Conservation (phyloP, 2,329 filamentous ascomycete genomes). For the Aspergillus sp. region DNA sequence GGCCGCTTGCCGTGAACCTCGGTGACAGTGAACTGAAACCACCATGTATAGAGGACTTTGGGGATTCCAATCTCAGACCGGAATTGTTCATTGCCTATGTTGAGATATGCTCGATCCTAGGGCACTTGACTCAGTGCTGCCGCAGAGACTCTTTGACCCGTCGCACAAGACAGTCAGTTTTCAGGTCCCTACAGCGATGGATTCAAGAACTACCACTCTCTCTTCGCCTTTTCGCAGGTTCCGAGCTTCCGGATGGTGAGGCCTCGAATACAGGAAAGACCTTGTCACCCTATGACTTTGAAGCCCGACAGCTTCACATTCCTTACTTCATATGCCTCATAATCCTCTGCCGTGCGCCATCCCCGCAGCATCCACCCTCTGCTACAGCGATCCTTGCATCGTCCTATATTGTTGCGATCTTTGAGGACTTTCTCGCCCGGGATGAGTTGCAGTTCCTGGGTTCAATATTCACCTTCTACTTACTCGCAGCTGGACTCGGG, state of each 20-base stretch:
- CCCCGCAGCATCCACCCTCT: slow-evolving; percentile 35
- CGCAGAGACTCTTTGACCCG: slow-evolving; percentile 33
- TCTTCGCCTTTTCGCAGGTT: neutral
- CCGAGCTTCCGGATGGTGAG: neutral
- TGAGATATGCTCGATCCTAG: slow-evolving; percentile 45
- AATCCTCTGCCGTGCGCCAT: slow-evolving; percentile 41
- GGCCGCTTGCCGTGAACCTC: slow-evolving; percentile 45
- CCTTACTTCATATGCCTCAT: slow-evolving; percentile 47
- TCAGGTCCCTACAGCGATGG: slow-evolving; percentile 26
- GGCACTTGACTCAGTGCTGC: slow-evolving; percentile 32
- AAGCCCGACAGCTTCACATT: slow-evolving; percentile 45
- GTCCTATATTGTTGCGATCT: slow-evolving; percentile 49
- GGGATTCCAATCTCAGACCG: slow-evolving; percentile 31
- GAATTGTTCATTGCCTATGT: slow-evolving; percentile 47
- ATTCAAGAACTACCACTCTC: neutral
- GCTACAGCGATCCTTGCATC: slow-evolving; percentile 46
- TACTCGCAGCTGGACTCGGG: slow-evolving; percentile 45
- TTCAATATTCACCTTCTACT: slow-evolving; percentile 51
- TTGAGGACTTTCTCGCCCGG: slow-evolving; percentile 50
- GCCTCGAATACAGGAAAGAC: neutral
- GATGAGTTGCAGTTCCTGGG: slow-evolving; percentile 50
- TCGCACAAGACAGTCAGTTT: slow-evolving; percentile 29
- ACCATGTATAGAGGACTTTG: slow-evolving; percentile 42
- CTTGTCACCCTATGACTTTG: slow-evolving; percentile 37
- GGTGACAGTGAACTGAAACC: slow-evolving; percentile 45